Base-by-base conservation (phyloP, 2,329 filamentous ascomycete genomes). In the Magnaporthales sp. region DNA sequence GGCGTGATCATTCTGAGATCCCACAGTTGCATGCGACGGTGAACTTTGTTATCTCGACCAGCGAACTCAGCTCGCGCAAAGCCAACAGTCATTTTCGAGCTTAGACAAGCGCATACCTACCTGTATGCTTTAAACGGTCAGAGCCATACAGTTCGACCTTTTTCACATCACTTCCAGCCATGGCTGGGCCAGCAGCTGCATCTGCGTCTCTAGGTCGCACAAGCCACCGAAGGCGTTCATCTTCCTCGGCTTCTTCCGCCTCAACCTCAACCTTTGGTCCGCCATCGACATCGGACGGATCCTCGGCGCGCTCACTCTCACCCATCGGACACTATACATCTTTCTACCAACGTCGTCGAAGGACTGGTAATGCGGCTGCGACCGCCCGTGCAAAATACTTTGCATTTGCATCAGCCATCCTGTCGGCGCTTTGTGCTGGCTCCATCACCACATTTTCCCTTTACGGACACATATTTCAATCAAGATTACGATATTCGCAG, bases 391-490 rank as follows among this genome's bases (percentile, higher is more conserved):
- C 70, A 31, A 82, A 81, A 67, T 70, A 77, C 70, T 67, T 84
- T 62, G 82, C 86, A 66, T 87, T 88, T 72, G 70, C 82, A 30
- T 80, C 80, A 26, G 82, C 86, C 30, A 81, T 88, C 31, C 69
- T 86, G 19, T 81, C 82, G 19, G 81, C 86, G 15, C 84, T 97
- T 32, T 95, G 91, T 75, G 94, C 93, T 31, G 95, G 94, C 69
- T 96, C 92, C 73, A 92, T 98, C 73, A 93, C 92, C 64, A 91
- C 93, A 63, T 99, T 95, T 80, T 97, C 93, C 46, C 87, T 99
- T 32, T 99, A 98, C 76, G 95, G 91, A 9, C 93, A 92, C 71
- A 83, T 96, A 63, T 92, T 99, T 79, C 92, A 97, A 76, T 89
- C 90, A 66, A 88, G 89, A 61, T 83, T 99, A 65, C 90, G 88